Base-by-base conservation (phyloP, 305 asterid genomes). In the Solanum hybrid region DNA sequence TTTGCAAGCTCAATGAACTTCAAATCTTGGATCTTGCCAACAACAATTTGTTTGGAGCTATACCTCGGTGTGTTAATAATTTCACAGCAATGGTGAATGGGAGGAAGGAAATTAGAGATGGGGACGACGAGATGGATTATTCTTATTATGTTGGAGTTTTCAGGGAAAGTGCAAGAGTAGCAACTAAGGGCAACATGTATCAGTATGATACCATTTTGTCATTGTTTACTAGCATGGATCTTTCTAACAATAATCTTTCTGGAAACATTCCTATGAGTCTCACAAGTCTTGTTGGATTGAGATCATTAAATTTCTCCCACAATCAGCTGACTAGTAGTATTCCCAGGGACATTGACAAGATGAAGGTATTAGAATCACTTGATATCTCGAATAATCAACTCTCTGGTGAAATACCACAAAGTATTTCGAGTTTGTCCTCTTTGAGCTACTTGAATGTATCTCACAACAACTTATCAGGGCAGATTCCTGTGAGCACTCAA, bases 21-120 rank as follows among this genome's bases (percentile, higher is more conserved):
- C 93, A 93, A 87, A 89, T 90, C 79, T 82, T 94, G 69, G 94
- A 94, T 85, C 90, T 93, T 3, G 88, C 95, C 7, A 17, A 51
- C 88, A 92, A 92, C 80, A 27, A 8, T 3, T 80, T 93, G 24
- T 87, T 82, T 3, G 95, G 93, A 13, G 22, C 24, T 3, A 89
- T 90, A 88, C 93, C 95, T 1, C 29, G 4, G 10, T 93, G 94
- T 72, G 37, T 93, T 37, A 13, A 78, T 16, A 92, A 90, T 71
- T 79, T 92, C 35, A 91, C 89, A 20, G 94, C 91, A 78, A 90
- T 92, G 94, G 87, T 87, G 10, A 87, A 73, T 7, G 88, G 87
- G 64, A 88, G 87, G 80, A 72, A 56, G 38, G 42, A 38, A 14
- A 29, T 84, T 84, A 84, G 40, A 84, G 87, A 84, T 20, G 29